phyloP scores from a whole-genome alignment of 75 land plant genomes.

The Adiantum capillusveneris region DNA sequence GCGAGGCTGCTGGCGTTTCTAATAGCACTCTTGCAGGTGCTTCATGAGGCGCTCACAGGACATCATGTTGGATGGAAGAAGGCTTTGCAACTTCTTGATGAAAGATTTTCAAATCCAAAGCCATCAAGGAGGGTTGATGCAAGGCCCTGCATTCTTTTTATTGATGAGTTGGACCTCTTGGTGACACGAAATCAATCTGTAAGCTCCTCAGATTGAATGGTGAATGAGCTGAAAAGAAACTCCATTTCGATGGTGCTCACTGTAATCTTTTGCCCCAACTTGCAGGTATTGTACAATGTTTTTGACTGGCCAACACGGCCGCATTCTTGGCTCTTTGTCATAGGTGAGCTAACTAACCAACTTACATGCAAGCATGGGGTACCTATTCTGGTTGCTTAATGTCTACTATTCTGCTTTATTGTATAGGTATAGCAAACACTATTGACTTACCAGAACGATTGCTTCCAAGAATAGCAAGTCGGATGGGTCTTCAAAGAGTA shows the following conservation, averaged over 20 bases:
- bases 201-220: conserved; percentile 2
- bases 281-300: conserved; percentile 88
- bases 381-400: too few species aligned
- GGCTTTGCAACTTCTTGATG: conserved; percentile 79
- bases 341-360: conserved; percentile 37
- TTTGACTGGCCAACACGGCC: conserved; percentile 98
- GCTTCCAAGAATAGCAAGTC: conserved; percentile 92
- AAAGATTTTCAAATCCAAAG: conserved; percentile 56
- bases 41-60: conserved; percentile 90
- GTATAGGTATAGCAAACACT: conserved; percentile 94
- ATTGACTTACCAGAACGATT: conserved; percentile 97
- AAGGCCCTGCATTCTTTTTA: conserved; percentile 80
- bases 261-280: background rate
- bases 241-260: background rate
- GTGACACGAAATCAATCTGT: conserved; percentile 93
- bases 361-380: too few species aligned
- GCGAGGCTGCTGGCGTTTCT: background rate
- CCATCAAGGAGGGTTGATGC: conserved; percentile 35
- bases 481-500: conserved; percentile 89
- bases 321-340: conserved; percentile 71
- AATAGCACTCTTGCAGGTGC: conserved; percentile 42
- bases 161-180: conserved; percentile 97
- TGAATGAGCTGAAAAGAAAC: background rate
- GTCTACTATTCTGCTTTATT: too few species aligned
- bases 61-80: conserved; percentile 87